Evolutionary conservation across 345 rosid species (phyloP).

Genomic region (Pistacia vera): DNA sequence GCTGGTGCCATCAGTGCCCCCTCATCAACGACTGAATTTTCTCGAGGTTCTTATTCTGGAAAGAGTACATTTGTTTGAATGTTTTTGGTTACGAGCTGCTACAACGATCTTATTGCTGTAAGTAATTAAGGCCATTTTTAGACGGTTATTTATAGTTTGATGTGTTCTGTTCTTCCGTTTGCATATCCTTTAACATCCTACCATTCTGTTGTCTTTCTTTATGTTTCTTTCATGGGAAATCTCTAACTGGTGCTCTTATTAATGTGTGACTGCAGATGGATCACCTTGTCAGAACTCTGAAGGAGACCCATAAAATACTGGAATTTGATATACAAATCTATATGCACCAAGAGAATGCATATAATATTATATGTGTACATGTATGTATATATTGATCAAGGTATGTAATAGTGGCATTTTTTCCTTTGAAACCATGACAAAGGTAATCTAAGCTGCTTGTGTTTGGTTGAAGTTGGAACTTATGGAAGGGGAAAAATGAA

Average conservation of each 20-base stretch:
- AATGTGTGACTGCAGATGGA: not conserved
- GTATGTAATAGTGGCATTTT: no score
- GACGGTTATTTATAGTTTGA: not conserved
- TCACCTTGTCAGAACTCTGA: not conserved
- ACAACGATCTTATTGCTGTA: not conserved
- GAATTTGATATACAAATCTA: not conserved
- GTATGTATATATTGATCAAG: not conserved
- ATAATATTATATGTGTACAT: not conserved
- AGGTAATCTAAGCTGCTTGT: not conserved
- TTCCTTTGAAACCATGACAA: not conserved
- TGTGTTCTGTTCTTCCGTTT: no score
- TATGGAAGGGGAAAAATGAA: not conserved
- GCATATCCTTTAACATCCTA: no score
- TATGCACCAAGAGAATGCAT: not conserved
- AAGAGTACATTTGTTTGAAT: conserved; percentile 20
- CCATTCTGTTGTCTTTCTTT: no score
- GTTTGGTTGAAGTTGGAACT: not conserved
- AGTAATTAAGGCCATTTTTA: not conserved
- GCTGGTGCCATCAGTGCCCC: conserved; percentile 24
- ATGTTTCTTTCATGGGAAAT: not conserved
- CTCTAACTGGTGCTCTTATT: not conserved
- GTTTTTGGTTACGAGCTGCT: conserved; percentile 6
- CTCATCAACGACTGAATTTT: conserved; percentile 18
- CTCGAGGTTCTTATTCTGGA: conserved; percentile 18
- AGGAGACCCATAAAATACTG: not conserved